Conservation (phyloP, 1,284 basidiomycete species). For the Sporisorium scitamineum region DNA sequence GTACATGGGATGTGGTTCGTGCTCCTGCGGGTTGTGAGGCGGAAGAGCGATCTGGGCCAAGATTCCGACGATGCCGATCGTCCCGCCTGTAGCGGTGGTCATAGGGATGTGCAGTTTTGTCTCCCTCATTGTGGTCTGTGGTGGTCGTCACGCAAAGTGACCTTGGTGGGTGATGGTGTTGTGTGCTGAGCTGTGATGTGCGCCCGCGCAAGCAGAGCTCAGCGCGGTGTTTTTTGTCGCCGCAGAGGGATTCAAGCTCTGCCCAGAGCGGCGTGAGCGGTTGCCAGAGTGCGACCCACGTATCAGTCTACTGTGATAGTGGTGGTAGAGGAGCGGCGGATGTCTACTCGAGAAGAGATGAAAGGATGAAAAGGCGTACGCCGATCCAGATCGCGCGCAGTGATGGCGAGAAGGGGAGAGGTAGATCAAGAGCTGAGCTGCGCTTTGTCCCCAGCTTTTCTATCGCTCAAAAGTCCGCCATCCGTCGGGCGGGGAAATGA, state of each 20-base stretch:
- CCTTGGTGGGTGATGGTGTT: not conserved
- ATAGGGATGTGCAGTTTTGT: conserved; percentile 54
- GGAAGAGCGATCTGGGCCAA: conserved; percentile 38
- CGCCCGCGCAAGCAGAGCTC: conserved; percentile 4
- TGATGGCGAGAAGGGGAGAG: not conserved
- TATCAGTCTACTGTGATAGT: not conserved
- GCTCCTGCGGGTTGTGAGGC: conserved; percentile 36
- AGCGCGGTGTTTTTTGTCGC: not conserved
- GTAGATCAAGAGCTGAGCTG: not conserved
- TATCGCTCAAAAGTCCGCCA: not conserved
- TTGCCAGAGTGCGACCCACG: not conserved
- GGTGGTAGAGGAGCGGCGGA: not conserved
- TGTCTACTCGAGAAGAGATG: too few species aligned
- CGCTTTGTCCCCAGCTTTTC: not conserved
- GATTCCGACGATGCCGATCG: conserved; percentile 51
- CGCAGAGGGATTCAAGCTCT: not conserved
- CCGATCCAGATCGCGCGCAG: too few species aligned
- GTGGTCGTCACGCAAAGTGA: not conserved
- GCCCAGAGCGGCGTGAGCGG: not conserved
- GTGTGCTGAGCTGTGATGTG: not conserved
- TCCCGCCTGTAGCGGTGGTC: conserved; percentile 34
- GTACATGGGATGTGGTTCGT: conserved; percentile 36
- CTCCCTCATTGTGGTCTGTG: conserved; percentile 33
- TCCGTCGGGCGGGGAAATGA: not conserved
- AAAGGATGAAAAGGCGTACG: too few species aligned